Conservation (phyloP, 169 alveolate genomes). For the Plasmodium knowlesi region DNA sequence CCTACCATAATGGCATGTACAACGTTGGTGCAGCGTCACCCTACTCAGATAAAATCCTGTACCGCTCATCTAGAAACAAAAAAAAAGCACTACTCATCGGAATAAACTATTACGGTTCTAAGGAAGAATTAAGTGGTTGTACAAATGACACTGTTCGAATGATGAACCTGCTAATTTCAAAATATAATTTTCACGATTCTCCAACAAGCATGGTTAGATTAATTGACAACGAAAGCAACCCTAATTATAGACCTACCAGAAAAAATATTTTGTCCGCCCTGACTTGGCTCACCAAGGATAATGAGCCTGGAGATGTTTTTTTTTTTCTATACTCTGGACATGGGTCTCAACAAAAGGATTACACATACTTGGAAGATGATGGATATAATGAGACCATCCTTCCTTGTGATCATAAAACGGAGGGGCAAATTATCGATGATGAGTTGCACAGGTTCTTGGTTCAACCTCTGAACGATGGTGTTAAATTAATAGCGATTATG, state of each 20-base stretch:
- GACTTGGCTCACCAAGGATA: constrained; percentile 75
- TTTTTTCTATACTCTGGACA: constrained; percentile 84
- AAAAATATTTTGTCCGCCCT: constrained; percentile 52
- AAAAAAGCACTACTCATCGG: constrained; percentile 82
- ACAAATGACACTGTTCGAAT: constrained; percentile 79
- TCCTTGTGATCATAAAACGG: constrained; percentile 77
- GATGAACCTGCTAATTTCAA: constrained; percentile 72
- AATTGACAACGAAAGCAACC: constrained; percentile 28
- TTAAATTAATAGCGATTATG: constrained; percentile 79
- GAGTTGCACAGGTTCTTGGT: constrained; percentile 68
- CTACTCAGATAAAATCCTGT: constrained; percentile 10
- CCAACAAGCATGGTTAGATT: constrained; percentile 42
- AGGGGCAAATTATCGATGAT: constrained; percentile 76
- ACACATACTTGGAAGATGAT: constrained; percentile 63
- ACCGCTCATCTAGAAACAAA: constrained; percentile 27
- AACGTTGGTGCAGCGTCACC: constrained; percentile 9
- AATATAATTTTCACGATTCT: constrained; percentile 52
- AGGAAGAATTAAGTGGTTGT: constrained; percentile 81
- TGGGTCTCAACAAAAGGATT: constrained; percentile 76
- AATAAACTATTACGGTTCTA: constrained; percentile 79
- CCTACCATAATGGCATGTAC: not conserved
- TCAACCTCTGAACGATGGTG: constrained; percentile 77
- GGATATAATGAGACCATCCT: constrained; percentile 84
- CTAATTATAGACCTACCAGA: constrained; percentile 56
- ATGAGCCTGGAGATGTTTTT: constrained; percentile 80